Conservation (phyloP, 768 basidiomycete species). For the Nidula microcarpa region DNA sequence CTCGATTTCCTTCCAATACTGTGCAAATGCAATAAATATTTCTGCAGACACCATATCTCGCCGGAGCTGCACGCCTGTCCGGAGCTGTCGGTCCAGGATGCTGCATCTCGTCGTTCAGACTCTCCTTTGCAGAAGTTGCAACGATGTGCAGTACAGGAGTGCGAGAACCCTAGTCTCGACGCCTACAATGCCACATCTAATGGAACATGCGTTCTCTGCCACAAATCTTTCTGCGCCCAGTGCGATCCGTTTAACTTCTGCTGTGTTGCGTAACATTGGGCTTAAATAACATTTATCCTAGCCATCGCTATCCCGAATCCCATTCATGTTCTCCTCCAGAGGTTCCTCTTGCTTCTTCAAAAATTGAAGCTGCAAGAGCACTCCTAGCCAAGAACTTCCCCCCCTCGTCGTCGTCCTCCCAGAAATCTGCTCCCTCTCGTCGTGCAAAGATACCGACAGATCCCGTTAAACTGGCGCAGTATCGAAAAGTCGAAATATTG, state of each 20-base stretch:
- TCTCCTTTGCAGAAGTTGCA: constrained; percentile 20
- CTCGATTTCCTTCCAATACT: background rate
- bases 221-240: constrained; percentile 61
- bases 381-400: constrained; percentile 54
- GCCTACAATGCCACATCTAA: constrained; percentile 25
- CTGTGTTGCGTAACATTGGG: constrained; percentile 1
- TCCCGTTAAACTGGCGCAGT: constrained; percentile 50
- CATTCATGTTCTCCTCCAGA: constrained; percentile 46
- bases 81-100: background rate
- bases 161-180: constrained; percentile 53
- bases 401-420: constrained; percentile 10
- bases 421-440: constrained; percentile 12
- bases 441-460: constrained; percentile 40
- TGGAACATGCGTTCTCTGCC: constrained; percentile 48
- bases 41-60: background rate
- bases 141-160: constrained; percentile 49
- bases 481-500: constrained; percentile 62
- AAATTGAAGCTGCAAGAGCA: constrained; percentile 46
- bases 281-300: constrained; percentile 19
- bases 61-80: background rate
- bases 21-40: background rate
- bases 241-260: constrained; percentile 21
- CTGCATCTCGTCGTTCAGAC: background rate
- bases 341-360: constrained; percentile 13
- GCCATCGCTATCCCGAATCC: constrained; percentile 65